Base-by-base conservation (phyloP, 1,284 basidiomycete genomes). In the Apiotrichum laibachii region DNA sequence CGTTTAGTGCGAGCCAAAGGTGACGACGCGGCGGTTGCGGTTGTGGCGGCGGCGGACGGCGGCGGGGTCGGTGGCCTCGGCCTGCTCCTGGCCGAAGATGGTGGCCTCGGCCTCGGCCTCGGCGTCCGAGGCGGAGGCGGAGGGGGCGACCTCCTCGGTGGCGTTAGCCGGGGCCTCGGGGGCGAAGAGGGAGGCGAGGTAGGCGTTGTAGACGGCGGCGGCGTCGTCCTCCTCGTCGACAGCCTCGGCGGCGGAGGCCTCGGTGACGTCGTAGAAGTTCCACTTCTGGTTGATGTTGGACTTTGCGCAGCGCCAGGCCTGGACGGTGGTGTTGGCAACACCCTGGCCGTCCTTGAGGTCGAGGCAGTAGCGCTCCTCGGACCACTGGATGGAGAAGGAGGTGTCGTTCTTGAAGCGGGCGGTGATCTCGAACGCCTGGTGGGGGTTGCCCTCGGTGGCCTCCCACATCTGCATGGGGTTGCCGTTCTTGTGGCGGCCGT, bases 281-380 rank as follows among this genome's bases (percentile, higher is more conserved):
- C 73, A 77, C 48, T 66, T 56, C 62, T 77, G 75, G 64, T 77
- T 74, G 55, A 62, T 59, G 67, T 75, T 77, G 52, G 59, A 52
- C 37, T 45, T 26, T 61, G 57, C 60, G 61, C 75, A 75, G 21
- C 51, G 58, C 75, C 75, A 77, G 39, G 72, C 56, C 60, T 77
- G 75, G 35, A 70, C 50, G 35, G 62, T 57, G 60, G 70, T 69
- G 13, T 72, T 72, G 18, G 57, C 67, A 54, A 55, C 62, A 21
- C 49, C 52, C 16, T 63, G 64, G 44, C 69, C 72, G 57, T 73
- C 67, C 26, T 61, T 66, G 31, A 75, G 60, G 63, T 77, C 75
- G 55, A 71, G 58, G 63, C 73, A 74, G 61, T 62, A 63, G 56
- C 67, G 59, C 21, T 56, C 52, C 37, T 59, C 62, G 40, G 48